Conservation (phyloP, 2,329 filamentous ascomycete genomes). For the Cordyceps militaris region DNA sequence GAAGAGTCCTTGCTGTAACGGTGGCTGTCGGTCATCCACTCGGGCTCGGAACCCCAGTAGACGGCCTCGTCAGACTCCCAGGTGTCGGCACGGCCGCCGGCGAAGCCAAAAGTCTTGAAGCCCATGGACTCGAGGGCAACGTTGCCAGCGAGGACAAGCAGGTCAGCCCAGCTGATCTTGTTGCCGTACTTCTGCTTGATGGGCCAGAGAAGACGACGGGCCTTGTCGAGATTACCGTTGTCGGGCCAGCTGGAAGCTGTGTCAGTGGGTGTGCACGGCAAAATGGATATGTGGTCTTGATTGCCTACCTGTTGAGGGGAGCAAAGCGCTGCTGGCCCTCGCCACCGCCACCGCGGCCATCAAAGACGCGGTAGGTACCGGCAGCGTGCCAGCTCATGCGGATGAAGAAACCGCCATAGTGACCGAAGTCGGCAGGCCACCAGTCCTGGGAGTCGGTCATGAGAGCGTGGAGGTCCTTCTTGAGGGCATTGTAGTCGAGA, state of each 20-base stretch:
- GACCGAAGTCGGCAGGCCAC: constrained; percentile 77
- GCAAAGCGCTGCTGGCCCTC: constrained; percentile 73
- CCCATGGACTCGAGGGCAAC: constrained; percentile 73
- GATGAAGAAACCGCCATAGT: constrained; percentile 75
- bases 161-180: constrained; percentile 75
- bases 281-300: not conserved
- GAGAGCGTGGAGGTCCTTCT: constrained; percentile 63
- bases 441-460: constrained; percentile 75
- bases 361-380: constrained; percentile 67
- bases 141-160: constrained; percentile 65
- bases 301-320: constrained; percentile 52
- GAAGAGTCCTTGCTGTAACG: constrained; percentile 48
- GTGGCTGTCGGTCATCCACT: constrained; percentile 68
- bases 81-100: constrained; percentile 62
- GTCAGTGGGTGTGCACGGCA: constrained; percentile 20
- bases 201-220: constrained; percentile 69
- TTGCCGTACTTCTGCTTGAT: constrained; percentile 81
- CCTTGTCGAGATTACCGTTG: constrained; percentile 73
- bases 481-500: constrained; percentile 59
- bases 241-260: constrained; percentile 56
- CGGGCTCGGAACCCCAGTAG: constrained; percentile 71
- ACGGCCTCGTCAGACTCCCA: constrained; percentile 70
- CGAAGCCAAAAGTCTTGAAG: constrained; percentile 66
- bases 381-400: constrained; percentile 78
- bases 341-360: constrained; percentile 69